A percentile compares a stretch with the other conserved stretches of the same genome.
Evolutionary conservation across 345 rosid genomes (phyloP).

Genomic region (Murraya paniculata): DNA sequence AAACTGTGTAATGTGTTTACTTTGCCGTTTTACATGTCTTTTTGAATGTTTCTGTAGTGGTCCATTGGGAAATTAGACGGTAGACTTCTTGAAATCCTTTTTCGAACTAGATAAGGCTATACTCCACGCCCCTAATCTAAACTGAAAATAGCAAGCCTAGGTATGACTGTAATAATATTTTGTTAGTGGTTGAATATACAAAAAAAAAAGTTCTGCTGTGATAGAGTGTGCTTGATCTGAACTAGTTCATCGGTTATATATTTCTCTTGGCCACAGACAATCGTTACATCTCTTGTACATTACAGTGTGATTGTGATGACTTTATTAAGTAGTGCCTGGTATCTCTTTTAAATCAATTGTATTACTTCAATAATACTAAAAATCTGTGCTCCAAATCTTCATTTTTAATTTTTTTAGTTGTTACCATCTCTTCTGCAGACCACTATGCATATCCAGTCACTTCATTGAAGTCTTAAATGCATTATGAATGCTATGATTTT

Average conservation of each 20-base stretch:
- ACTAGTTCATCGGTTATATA: background rate
- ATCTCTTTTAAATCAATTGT: background rate
- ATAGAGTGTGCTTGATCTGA: background rate
- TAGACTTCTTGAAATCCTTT: background rate
- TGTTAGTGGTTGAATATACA: background rate
- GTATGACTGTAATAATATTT: background rate
- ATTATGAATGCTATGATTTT: background rate
- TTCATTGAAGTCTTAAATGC: background rate
- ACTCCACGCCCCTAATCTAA: background rate
- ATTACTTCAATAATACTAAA: background rate
- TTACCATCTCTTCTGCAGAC: background rate
- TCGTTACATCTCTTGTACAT: too few species aligned
- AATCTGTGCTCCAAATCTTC: background rate
- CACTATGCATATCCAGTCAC: background rate
- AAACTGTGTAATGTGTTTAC: background rate
- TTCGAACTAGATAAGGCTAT: background rate
- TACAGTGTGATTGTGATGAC: background rate
- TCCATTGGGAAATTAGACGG: background rate
- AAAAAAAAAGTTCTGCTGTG: background rate
- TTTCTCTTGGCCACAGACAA: background rate
- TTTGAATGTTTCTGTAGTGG: background rate
- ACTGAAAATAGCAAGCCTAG: too few species aligned
- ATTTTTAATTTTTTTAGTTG: background rate
- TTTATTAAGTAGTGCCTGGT: background rate
- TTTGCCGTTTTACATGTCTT: background rate